Evolutionary conservation across 495 filamentous ascomycete genomes (phyloP).

Genomic region (Trichocladium antarcticum): DNA sequence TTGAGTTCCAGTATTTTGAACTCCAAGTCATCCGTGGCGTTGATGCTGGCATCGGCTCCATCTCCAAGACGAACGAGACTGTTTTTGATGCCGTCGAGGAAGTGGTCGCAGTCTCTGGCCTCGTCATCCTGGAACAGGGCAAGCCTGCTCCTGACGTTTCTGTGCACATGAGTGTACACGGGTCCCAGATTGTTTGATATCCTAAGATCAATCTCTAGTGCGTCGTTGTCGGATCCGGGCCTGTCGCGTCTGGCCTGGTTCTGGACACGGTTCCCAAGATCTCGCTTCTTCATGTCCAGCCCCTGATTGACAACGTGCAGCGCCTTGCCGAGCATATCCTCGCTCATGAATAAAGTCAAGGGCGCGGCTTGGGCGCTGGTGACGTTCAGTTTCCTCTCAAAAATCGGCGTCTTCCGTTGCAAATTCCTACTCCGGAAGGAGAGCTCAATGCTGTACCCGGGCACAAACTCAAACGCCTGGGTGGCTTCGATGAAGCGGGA

Average conservation of each 20-base stretch:
- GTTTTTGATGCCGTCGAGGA: conserved; percentile 25
- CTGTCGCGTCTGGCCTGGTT: conserved; percentile 20
- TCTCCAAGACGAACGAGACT: conserved; percentile 21
- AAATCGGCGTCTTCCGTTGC: conserved; percentile 21
- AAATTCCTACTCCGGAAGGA: conserved; percentile 31
- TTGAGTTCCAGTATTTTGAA: conserved; percentile 33
- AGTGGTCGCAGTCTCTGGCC: conserved; percentile 26
- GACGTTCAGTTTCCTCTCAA: conserved; percentile 24
- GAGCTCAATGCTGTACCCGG: conserved; percentile 35
- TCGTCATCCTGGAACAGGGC: conserved; percentile 30
- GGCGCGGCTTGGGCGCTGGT: conserved; percentile 33
- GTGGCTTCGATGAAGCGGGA: conserved; percentile 32
- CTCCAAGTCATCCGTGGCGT: conserved; percentile 32
- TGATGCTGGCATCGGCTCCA: conserved; percentile 26
- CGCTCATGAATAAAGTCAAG: conserved; percentile 29
- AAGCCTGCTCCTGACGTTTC: conserved; percentile 30
- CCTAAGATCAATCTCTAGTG: conserved; percentile 29
- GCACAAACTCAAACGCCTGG: conserved; percentile 33
- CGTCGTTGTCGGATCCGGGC: conserved; percentile 26
- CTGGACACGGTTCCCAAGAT: conserved; percentile 21
- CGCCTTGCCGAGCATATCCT: conserved; percentile 31
- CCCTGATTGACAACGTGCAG: conserved; percentile 28
- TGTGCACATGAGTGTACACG: conserved; percentile 23
- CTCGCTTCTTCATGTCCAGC: conserved; percentile 27
- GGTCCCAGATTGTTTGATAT: conserved; percentile 36